phyloP scores from a whole-genome alignment of 805 yeast species.

The Yarrowia sp. region DNA sequence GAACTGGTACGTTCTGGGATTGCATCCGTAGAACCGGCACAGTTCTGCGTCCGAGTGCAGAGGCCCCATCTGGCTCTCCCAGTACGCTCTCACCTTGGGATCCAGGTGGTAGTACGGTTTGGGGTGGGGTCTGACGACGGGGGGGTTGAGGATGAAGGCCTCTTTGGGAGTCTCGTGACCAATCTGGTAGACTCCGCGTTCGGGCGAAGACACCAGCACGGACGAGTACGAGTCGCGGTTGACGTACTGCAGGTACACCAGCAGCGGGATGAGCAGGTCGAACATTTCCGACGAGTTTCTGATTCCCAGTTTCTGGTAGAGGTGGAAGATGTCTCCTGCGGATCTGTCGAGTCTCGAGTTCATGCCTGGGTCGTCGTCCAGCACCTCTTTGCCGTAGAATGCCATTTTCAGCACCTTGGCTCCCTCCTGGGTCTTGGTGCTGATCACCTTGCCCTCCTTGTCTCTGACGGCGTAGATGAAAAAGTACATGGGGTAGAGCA shows the following conservation, averaged over 20 bases:
- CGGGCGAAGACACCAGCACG: slow-evolving; percentile 5
- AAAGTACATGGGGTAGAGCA: slow-evolving; percentile 37
- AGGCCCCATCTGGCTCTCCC: slow-evolving; percentile 27
- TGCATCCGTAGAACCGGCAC: slow-evolving; percentile 27
- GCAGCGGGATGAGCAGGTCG: slow-evolving; percentile 20
- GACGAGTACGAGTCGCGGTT: slow-evolving; percentile 35
- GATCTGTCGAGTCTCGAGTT: slow-evolving; percentile 21
- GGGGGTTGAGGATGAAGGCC: slow-evolving; percentile 19
- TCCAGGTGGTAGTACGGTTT: slow-evolving; percentile 27
- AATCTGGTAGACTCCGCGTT: slow-evolving; percentile 30
- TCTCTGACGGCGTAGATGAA: slow-evolving; percentile 31
- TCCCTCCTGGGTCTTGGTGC: slow-evolving; percentile 29
- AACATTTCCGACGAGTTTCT: slow-evolving; percentile 34
- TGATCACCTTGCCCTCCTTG: slow-evolving; percentile 20
- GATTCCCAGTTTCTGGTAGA: slow-evolving; percentile 29
- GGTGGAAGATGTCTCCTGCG: slow-evolving; percentile 31
- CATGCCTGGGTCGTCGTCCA: slow-evolving; percentile 34
- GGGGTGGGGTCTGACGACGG: neutral
- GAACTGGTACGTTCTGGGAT: slow-evolving; percentile 18
- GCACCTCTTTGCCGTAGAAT: slow-evolving; percentile 33
- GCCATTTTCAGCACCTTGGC: slow-evolving; percentile 37
- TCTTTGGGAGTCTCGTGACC: slow-evolving; percentile 30
- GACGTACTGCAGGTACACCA: slow-evolving; percentile 32
- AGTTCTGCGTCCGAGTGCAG: slow-evolving; percentile 33
- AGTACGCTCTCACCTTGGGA: slow-evolving; percentile 28